phyloP scores from a whole-genome alignment of 2,329 filamentous ascomycete genomes.

The Cordyceps javanica region DNA sequence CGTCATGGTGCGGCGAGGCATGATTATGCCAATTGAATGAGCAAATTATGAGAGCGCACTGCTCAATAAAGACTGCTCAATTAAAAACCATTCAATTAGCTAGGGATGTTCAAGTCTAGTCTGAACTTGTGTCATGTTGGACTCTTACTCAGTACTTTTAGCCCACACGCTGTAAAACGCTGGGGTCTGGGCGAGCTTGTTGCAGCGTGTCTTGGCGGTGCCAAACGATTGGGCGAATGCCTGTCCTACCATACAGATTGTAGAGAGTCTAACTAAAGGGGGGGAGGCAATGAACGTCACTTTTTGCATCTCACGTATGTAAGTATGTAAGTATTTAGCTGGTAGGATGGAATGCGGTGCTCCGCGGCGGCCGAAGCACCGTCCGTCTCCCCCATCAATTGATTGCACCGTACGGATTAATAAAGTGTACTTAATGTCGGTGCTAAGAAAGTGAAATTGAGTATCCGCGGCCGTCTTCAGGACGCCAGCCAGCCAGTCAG shows the following conservation, averaged over 20 bases:
- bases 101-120: neutral
- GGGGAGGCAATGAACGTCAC: no score
- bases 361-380: constrained; percentile 5
- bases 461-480: no score
- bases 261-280: no score
- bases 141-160: neutral
- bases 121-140: neutral
- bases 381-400: neutral
- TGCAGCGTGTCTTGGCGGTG: constrained; percentile 11
- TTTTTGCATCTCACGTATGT: neutral
- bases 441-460: no score
- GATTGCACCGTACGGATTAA: no score
- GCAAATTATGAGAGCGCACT: no score
- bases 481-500: no score
- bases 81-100: neutral
- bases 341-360: neutral
- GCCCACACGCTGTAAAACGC: neutral
- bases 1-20: neutral
- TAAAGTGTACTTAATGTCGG: no score
- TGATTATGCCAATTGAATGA: neutral
- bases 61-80: neutral
- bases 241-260: no score
- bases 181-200: neutral
- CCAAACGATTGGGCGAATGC: constrained; percentile 10
- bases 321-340: no score